phyloP scores from a whole-genome alignment of 306 rosid genomes.

The Begonia peltatifolia region DNA sequence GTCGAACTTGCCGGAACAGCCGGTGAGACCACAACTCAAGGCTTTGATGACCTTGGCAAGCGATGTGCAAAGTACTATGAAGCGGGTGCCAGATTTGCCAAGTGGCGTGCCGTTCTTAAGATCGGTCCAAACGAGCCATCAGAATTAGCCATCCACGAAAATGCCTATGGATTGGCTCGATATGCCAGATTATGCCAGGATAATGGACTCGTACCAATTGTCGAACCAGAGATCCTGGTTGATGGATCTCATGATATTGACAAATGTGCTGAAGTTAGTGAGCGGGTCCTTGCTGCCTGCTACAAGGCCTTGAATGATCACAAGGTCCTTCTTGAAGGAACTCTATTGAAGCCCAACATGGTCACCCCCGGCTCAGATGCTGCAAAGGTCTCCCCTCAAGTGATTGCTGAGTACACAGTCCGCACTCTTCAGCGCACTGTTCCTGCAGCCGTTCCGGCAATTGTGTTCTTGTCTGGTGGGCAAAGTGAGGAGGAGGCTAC shows the following conservation, averaged over 20 bases:
- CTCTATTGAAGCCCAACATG: slow-evolving; percentile 78
- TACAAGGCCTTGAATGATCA: slow-evolving; percentile 75
- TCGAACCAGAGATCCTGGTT: slow-evolving; percentile 71
- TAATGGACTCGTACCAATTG: slow-evolving; percentile 69
- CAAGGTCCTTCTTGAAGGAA: slow-evolving; percentile 65
- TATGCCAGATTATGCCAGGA: slow-evolving; percentile 69
- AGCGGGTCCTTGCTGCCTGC: slow-evolving; percentile 78
- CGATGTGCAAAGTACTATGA: slow-evolving; percentile 63
- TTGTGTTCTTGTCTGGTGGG: slow-evolving; percentile 70
- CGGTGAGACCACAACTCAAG: slow-evolving; percentile 77
- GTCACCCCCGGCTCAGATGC: slow-evolving; percentile 70
- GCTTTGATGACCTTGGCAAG: slow-evolving; percentile 49
- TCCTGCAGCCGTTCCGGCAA: slow-evolving; percentile 56
- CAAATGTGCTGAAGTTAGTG: slow-evolving; percentile 50
- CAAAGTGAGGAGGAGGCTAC: slow-evolving; percentile 87
- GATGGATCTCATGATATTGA: slow-evolving; percentile 61
- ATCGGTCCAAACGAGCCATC: slow-evolving; percentile 64
- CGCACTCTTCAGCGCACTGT: slow-evolving; percentile 52
- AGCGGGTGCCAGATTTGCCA: slow-evolving; percentile 75
- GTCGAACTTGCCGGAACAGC: slow-evolving; percentile 53
- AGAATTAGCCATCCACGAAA: slow-evolving; percentile 50
- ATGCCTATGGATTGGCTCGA: slow-evolving; percentile 66
- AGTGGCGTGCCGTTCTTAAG: slow-evolving; percentile 81
- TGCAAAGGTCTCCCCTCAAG: slow-evolving; percentile 43
- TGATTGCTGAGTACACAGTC: slow-evolving; percentile 46